A percentile compares a stretch with the other conserved stretches of the same genome.
These are phyloP conservation scores for Ilyonectria mors-panacis DNA, from an alignment of 2,329 filamentous ascomycete species.

Conservation along the genomic window DNA sequence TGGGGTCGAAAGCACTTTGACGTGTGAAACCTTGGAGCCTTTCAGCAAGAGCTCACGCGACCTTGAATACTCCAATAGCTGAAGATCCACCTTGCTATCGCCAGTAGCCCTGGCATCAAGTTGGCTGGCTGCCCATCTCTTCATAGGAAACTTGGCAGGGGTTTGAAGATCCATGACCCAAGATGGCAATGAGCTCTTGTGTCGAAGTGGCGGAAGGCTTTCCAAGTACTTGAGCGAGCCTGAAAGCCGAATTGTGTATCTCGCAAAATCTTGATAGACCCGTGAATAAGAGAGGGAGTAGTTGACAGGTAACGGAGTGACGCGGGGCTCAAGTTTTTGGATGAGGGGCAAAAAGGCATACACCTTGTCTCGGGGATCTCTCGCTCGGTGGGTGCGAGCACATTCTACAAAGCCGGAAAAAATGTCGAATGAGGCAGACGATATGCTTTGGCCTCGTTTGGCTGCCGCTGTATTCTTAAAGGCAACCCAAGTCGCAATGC, in stretches of 20 bases:
- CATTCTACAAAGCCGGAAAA: slow-evolving; percentile 35
- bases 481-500: slow-evolving; percentile 32
- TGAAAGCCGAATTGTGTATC: slow-evolving; percentile 29
- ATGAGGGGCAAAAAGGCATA: slow-evolving; percentile 36
- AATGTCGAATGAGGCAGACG: slow-evolving; percentile 27
- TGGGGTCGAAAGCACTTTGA: slow-evolving; percentile 24
- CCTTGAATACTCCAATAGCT: slow-evolving; percentile 20
- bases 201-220: slow-evolving; percentile 26
- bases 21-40: slow-evolving; percentile 19
- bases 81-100: slow-evolving; percentile 28
- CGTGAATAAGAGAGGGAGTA: slow-evolving; percentile 30
- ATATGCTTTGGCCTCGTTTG: slow-evolving; percentile 18
- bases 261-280: slow-evolving; percentile 32
- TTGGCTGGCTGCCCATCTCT: slow-evolving; percentile 32
- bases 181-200: slow-evolving; percentile 24
- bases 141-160: slow-evolving; percentile 33
- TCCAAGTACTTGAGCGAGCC: slow-evolving; percentile 32
- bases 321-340: slow-evolving; percentile 29
- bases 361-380: slow-evolving; percentile 34
- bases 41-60: slow-evolving; percentile 20
- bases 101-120: slow-evolving; percentile 26
- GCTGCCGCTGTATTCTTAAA: slow-evolving; percentile 33
- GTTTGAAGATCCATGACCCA: slow-evolving; percentile 37
- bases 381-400: slow-evolving; percentile 31
- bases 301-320: slow-evolving; percentile 26